phyloP scores from a whole-genome alignment of 163 green algal species.

The Chlorella variabilis region DNA sequence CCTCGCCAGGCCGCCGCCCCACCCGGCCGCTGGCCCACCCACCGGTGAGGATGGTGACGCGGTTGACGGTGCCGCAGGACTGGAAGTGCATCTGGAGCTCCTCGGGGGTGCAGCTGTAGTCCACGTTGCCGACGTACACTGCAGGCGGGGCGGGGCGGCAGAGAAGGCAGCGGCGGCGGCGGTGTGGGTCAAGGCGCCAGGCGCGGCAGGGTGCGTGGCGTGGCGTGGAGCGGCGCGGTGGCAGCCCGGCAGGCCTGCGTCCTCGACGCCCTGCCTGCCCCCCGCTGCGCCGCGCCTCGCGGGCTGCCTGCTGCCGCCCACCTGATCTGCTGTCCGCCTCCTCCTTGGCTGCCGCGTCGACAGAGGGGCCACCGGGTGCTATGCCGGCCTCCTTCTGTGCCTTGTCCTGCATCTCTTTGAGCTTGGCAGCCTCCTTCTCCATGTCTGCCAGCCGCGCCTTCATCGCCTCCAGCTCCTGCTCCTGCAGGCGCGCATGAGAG shows the following conservation, averaged over 20 bases:
- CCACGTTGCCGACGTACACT: slow-evolving; percentile 91
- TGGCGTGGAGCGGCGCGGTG: no score
- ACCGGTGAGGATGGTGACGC: slow-evolving; percentile 98
- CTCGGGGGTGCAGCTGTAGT: slow-evolving; percentile 94
- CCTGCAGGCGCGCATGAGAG: not conserved
- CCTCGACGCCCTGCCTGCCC: no score
- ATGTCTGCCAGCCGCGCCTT: slow-evolving; percentile 90
- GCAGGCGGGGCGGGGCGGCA: not conserved
- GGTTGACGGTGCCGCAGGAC: slow-evolving; percentile 97
- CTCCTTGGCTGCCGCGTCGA: slow-evolving; percentile 58
- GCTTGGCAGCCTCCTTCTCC: slow-evolving; percentile 88
- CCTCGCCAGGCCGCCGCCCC: no score
- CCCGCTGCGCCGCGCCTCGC: no score
- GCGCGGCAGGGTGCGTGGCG: not conserved
- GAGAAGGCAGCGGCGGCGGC: not conserved
- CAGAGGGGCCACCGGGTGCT: slow-evolving; percentile 16
- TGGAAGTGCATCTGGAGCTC: slow-evolving; percentile 87
- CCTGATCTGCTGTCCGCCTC: slow-evolving; percentile 76
- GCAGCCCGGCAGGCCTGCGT: no score
- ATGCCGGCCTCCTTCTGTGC: slow-evolving; percentile 47
- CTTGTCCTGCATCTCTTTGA: slow-evolving; percentile 73
- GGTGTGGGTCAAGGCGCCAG: no score
- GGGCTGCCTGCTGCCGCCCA: not conserved
- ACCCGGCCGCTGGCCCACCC: slow-evolving; percentile 82
- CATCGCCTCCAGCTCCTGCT: slow-evolving; percentile 91